Evolutionary conservation across 2,329 filamentous ascomycete genomes (phyloP).

Genomic region (Neonectria ditissima): DNA sequence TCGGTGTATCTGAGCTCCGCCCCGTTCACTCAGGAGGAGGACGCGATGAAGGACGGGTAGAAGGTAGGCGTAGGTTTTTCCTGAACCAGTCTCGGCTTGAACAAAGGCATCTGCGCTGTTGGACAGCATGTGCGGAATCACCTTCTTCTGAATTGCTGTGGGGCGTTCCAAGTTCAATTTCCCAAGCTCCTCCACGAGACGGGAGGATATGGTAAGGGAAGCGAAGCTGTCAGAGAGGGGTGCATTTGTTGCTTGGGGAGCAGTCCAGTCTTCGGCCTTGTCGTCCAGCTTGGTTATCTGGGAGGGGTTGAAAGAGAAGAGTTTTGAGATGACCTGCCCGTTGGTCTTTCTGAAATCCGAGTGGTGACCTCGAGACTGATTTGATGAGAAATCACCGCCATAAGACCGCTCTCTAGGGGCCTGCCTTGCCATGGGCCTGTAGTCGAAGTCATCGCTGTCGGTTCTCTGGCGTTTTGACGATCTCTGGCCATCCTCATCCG

Average conservation of each 20-base stretch:
- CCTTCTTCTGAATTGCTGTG: constrained; percentile 93
- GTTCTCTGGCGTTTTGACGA: constrained; percentile 61
- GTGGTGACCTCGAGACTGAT: constrained; percentile 39
- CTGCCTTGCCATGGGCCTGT: constrained; percentile 24
- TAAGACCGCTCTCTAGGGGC: constrained; percentile 28
- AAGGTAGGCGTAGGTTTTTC: constrained; percentile 97
- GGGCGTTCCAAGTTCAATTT: constrained; percentile 92
- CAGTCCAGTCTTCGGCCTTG: constrained; percentile 61
- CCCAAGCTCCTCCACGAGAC: constrained; percentile 83
- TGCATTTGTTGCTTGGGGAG: constrained; percentile 86
- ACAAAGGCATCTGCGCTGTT: constrained; percentile 93
- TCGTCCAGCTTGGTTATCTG: constrained; percentile 73
- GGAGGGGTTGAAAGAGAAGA: constrained; percentile 90
- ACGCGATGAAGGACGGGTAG: constrained; percentile 92
- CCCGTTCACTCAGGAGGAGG: constrained; percentile 75
- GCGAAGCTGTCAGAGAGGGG: constrained; percentile 89
- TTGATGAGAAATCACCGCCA: constrained; percentile 33
- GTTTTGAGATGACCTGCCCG: constrained; percentile 82
- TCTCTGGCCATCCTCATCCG: constrained; percentile 47
- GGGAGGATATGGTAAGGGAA: constrained; percentile 83
- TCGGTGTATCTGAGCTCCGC: constrained; percentile 75
- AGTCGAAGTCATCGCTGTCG: constrained; percentile 36
- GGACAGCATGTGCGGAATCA: constrained; percentile 82
- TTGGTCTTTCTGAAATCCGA: constrained; percentile 38
- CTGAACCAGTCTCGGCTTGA: constrained; percentile 96